Evolutionary conservation across 164 flowering plant genomes (phyloP).

Genomic region (Taxillus chinensis): DNA sequence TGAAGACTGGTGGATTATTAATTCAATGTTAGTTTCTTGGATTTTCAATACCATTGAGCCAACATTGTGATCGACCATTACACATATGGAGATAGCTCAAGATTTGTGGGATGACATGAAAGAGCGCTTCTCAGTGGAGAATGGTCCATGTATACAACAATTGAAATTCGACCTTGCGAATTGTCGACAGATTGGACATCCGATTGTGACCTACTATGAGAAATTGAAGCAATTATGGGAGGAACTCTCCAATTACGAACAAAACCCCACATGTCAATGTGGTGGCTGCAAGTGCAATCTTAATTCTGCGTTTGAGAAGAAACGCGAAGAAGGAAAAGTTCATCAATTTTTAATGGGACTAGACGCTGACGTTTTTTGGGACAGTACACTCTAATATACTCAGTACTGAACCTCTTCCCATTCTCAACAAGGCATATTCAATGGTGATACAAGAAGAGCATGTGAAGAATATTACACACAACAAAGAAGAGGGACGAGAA

Average conservation of each 20-base stretch:
- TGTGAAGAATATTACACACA: too few species aligned
- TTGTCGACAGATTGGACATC: slow-evolving; percentile 9
- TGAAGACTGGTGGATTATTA: slow-evolving; percentile 12
- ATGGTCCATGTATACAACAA: slow-evolving; percentile 14
- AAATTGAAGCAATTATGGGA: slow-evolving; percentile 1
- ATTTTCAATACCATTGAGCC: slow-evolving; percentile 4
- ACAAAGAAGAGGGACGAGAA: too few species aligned
- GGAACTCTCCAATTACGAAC: slow-evolving; percentile 4
- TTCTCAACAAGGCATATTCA: too few species aligned
- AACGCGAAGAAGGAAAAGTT: too few species aligned
- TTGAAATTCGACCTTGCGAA: slow-evolving; percentile 2
- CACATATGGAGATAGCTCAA: slow-evolving; percentile 6
- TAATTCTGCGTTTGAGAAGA: too few species aligned
- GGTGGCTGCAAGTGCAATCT: slow-evolving; percentile 11
- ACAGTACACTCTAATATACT: too few species aligned
- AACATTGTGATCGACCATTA: neutral
- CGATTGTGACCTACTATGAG: slow-evolving; percentile 10
- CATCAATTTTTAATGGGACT: too few species aligned
- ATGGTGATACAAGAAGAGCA: too few species aligned
- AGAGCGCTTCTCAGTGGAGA: slow-evolving; percentile 12
- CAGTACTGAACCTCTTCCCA: too few species aligned
- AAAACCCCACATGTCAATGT: neutral
- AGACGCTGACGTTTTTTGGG: too few species aligned
- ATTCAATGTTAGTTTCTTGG: slow-evolving; percentile 20
- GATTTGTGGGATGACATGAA: slow-evolving; percentile 16